phyloP scores from a whole-genome alignment of 441 rosid genomes.

The Adansonia madagascariensis region DNA sequence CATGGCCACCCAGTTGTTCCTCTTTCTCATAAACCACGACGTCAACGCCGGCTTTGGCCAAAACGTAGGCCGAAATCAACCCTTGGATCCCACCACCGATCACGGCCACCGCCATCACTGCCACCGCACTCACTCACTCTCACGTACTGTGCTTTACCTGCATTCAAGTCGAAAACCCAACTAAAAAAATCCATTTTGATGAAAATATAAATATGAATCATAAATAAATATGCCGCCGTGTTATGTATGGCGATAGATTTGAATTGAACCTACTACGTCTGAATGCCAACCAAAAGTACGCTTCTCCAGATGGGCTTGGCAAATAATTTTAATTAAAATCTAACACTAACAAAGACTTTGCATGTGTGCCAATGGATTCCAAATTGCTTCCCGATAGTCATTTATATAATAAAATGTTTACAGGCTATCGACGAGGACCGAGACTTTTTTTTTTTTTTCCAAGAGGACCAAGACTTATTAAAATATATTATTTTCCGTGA shows the following conservation, averaged over 20 bases:
- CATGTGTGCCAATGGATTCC: no score
- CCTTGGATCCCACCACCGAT: conserved; percentile 85
- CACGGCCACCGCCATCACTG: conserved; percentile 66
- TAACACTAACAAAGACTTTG: not conserved
- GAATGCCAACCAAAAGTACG: no score
- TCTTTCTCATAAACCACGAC: conserved; percentile 78
- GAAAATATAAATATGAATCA: not conserved
- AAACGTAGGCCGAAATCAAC: conserved; percentile 60
- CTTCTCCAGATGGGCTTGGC: no score
- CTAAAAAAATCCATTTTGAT: not conserved
- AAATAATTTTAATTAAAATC: not conserved
- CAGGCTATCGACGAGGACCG: no score
- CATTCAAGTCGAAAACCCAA: not conserved
- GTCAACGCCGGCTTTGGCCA: conserved; percentile 55
- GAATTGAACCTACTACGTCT: no score
- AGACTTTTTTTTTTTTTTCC: no score
- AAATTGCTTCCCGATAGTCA: not conserved
- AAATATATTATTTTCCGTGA: no score
- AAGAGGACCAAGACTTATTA: no score
- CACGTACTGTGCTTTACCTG: not conserved
- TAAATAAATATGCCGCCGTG: no score
- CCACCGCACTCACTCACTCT: not conserved
- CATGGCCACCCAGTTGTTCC: conserved; percentile 73
- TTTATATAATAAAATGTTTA: no score
- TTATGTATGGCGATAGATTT: no score